Percentiles rank a stretch among this genome's conserved stretches.
phyloP scores from a whole-genome alignment of 371 early-diverging fungal genomes.

The Rhizomucor pusillus region DNA sequence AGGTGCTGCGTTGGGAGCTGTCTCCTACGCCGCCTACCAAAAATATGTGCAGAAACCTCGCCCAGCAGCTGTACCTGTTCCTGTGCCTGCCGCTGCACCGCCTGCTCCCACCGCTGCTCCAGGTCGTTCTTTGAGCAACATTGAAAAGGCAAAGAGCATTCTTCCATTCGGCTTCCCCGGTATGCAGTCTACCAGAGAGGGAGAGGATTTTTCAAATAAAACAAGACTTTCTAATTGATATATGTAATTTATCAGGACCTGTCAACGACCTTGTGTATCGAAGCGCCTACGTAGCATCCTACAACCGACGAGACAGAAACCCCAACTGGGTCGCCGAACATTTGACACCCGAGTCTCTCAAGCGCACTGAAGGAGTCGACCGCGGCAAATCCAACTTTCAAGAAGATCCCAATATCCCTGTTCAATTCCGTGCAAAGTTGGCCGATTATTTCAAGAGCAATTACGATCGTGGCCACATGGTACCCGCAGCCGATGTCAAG shows the following conservation, averaged over 20 bases:
- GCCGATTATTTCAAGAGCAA: constrained; percentile 70
- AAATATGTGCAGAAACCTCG: constrained; percentile 34
- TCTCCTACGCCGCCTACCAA: constrained; percentile 42
- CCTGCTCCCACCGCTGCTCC: constrained; percentile 6
- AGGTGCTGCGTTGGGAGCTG: constrained; percentile 48
- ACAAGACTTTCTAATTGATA: neutral
- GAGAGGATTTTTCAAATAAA: neutral
- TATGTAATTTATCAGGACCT: constrained; percentile 40
- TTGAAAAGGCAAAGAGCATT: constrained; percentile 45
- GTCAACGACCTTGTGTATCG: constrained; percentile 58
- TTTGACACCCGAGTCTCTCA: constrained; percentile 63
- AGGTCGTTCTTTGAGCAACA: constrained; percentile 10
- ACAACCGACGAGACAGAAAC: constrained; percentile 77
- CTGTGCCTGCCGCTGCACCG: constrained; percentile 2
- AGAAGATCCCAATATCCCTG: constrained; percentile 66
- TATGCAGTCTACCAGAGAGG: neutral
- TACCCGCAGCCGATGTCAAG: constrained; percentile 81
- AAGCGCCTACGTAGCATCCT: constrained; percentile 60
- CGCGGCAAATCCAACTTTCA: constrained; percentile 68
- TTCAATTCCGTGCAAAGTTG: constrained; percentile 65
- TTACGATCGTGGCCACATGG: constrained; percentile 86
- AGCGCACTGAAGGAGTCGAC: constrained; percentile 53
- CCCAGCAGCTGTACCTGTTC: constrained; percentile 8
- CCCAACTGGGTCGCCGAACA: constrained; percentile 89
- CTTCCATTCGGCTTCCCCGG: constrained; percentile 54